phyloP scores from a whole-genome alignment of 257 asterid genomes.

The Craterostigma plantagineum region DNA sequence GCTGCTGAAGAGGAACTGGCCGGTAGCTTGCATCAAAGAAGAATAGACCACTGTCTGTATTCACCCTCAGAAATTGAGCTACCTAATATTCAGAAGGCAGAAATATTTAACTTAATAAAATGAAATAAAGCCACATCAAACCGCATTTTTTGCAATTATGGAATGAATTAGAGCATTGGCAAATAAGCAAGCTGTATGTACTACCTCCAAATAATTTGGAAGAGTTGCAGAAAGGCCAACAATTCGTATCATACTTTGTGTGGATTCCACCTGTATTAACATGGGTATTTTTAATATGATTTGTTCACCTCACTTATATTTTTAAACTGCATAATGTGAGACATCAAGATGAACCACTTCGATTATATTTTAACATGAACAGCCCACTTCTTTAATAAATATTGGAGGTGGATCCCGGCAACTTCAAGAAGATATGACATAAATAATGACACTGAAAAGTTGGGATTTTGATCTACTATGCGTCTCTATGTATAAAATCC shows the following conservation, averaged over 20 bases:
- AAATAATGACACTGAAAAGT: no score
- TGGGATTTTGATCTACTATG: no score
- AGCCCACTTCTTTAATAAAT: no score
- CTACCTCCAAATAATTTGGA: conserved; percentile 92
- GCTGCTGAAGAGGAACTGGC: conserved; percentile 97
- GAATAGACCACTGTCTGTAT: conserved; percentile 78
- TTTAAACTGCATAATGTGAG: background rate
- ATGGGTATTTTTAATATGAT: conserved; percentile 10
- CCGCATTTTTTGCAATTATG: background rate
- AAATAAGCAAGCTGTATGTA: background rate
- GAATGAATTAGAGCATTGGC: background rate
- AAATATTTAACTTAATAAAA: background rate
- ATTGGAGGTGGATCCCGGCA: no score
- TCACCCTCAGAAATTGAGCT: conserved; percentile 92
- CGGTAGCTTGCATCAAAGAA: conserved; percentile 93
- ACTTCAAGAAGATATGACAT: no score
- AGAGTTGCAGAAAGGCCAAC: conserved; percentile 98
- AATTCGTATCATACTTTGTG: conserved; percentile 94
- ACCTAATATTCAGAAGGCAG: conserved; percentile 31
- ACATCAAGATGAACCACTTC: no score
- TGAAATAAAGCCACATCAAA: no score
- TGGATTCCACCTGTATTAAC: conserved; percentile 73
- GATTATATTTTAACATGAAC: no score
- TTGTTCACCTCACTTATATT: background rate
- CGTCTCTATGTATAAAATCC: no score